Evolutionary conservation across 108 stramenopile genomes (phyloP).

Genomic region (Pseudonitzschia pungens): DNA sequence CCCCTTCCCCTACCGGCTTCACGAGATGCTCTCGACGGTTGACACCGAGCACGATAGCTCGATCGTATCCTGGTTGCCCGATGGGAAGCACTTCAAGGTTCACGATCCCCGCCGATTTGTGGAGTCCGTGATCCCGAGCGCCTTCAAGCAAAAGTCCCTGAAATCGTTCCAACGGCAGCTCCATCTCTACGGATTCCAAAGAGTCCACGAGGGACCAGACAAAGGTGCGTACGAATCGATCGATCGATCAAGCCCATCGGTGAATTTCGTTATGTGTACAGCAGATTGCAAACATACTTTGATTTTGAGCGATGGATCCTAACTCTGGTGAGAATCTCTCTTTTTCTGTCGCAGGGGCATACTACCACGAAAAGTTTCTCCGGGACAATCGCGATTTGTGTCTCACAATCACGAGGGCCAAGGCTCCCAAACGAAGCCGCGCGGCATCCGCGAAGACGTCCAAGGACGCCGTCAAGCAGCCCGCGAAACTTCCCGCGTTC

Average conservation of each 20-base stretch:
- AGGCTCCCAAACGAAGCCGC: slow-evolving; percentile 29
- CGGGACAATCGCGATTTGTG: slow-evolving; percentile 38
- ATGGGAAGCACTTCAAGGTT: slow-evolving; percentile 63
- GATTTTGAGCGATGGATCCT: too few relatives aligned
- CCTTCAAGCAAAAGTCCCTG: slow-evolving; percentile 55
- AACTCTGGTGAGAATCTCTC: too few relatives aligned
- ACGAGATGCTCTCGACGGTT: slow-evolving; percentile 57
- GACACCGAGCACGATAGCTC: slow-evolving; percentile 37
- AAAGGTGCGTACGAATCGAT: slow-evolving; percentile 17
- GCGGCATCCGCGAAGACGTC: not conserved
- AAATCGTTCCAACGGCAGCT: slow-evolving; percentile 75
- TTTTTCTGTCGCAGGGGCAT: slow-evolving; percentile 40
- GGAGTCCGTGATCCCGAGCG: slow-evolving; percentile 46
- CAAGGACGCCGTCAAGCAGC: not conserved
- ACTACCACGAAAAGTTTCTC: slow-evolving; percentile 76
- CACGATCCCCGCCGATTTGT: slow-evolving; percentile 62
- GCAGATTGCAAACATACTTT: too few relatives aligned
- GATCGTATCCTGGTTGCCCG: slow-evolving; percentile 66
- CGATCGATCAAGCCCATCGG: too few relatives aligned
- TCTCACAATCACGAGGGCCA: slow-evolving; percentile 26
- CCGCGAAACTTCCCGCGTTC: not conserved
- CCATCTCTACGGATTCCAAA: slow-evolving; percentile 68
- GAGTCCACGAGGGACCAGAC: slow-evolving; percentile 25
- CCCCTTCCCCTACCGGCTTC: slow-evolving; percentile 43
- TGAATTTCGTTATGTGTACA: too few relatives aligned